phyloP scores from a whole-genome alignment of 331 rosid species.

The Ulmus americana region DNA sequence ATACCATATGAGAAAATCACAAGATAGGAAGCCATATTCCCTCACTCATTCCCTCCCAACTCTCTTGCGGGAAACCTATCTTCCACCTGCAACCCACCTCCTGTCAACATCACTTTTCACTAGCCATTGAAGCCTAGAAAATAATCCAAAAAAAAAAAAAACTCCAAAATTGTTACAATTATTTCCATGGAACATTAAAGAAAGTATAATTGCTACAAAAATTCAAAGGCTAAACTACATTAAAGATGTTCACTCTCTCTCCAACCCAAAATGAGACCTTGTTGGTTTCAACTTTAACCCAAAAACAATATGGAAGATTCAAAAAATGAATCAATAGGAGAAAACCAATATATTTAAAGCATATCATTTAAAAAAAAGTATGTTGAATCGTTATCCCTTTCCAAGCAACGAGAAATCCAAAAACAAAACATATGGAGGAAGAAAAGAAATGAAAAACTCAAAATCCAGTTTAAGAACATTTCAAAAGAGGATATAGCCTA shows the following conservation, averaged over 20 bases:
- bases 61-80: no score
- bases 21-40: no score
- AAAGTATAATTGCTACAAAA: background rate
- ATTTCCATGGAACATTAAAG: constrained; percentile 5
- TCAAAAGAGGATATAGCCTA: background rate
- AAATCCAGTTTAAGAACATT: background rate
- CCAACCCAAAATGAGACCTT: background rate
- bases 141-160: no score
- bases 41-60: no score
- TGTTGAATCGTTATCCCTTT: background rate
- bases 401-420: background rate
- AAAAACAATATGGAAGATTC: background rate
- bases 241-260: background rate
- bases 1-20: no score
- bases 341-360: background rate
- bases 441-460: background rate
- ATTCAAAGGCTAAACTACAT: background rate
- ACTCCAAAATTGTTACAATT: background rate
- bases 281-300: background rate
- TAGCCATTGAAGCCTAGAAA: no score
- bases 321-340: background rate
- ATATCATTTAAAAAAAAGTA: background rate
- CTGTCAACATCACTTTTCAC: no score
- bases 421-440: no score
- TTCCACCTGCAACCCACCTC: no score